Base-by-base conservation (phyloP, 1,284 basidiomycete genomes). In the Baeospora myosura region DNA sequence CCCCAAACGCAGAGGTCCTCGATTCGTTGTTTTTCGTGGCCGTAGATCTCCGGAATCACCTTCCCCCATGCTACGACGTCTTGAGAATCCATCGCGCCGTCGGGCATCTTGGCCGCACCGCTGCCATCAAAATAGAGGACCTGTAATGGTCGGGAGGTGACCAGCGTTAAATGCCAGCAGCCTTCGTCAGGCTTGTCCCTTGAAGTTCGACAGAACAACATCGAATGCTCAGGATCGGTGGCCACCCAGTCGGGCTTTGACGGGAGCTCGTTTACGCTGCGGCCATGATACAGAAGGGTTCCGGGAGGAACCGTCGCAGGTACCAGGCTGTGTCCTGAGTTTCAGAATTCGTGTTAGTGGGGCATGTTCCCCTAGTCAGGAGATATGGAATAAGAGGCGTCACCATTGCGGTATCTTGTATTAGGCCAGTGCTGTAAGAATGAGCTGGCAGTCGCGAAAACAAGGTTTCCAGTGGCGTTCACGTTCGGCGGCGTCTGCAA, bases 341-440 rank as follows among this genome's bases (percentile, higher is more conserved):
- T 29, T n/a, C n/a, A n/a, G n/a, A n/a, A n/a, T n/a, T n/a, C n/a
- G n/a, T n/a, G n/a, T n/a, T n/a, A n/a, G n/a, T n/a, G n/a, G n/a
- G n/a, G n/a, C n/a, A n/a, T n/a, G n/a, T n/a, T n/a, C n/a, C n/a
- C n/a, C n/a, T 5, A 14, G 6, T 5, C 11, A 28, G 17, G 24
- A 14, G n/a, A 25, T 33, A 34, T 20, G 10, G 10, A 12, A 26
- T n/a, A 26, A 18, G n/a, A n/a, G 53, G 14, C 34, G 61, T 65
- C 68, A 62, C 66, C 69, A 48, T 69, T 68, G 41, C 62, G 61
- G 48, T 62, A 64, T 4, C 60, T 57, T 1, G 64, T 63, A 39
- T 72, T 72, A 2, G 69, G 67, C 69, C 68, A 71, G 32, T 64
- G 64, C 36, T 71, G 66, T 8, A 72, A 50, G 16, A 66, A 43